Base-by-base conservation (phyloP, 1,284 basidiomycete species). In the Bjerkandera adusta region DNA sequence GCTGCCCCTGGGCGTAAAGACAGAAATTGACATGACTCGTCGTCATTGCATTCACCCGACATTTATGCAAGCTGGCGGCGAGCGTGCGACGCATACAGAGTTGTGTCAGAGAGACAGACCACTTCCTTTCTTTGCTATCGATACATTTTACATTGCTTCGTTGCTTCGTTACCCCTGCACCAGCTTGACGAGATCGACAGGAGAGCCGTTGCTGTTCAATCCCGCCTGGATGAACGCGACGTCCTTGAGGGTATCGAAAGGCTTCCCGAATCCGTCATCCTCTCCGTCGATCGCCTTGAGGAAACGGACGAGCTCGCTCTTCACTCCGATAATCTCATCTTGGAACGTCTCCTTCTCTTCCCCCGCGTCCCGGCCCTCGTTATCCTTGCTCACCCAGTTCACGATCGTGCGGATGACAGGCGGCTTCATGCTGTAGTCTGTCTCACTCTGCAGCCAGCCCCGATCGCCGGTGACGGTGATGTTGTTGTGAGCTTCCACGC, bases 161-260 rank as follows among this genome's bases (percentile, higher is more conserved):
- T n/a, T 30, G n/a, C n/a, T 8, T 30, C 8, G 27, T 38, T 25
- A 38, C 27, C 41, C 41, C 41, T 34, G 30, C 41, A 65, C 57
- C 21, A 79, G 59, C 51, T 68, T 70, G 36, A 66, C 68, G 44
- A 91, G 66, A 59, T 85, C 77, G 7, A 89, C 70, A 39, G 77
- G 61, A 45, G 68, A 57, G 2, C 90, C 89, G 13, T 77, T 66
- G 57, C 86, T 89, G 36, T 75, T 81, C 65, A 92, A 68, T 30
- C 78, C 77, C n/a, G 85, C 88, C 67, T 93, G 71, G 52, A 92
- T 83, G 55, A 91, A 72, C 25, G 83, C 84, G 20, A 92, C 80
- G 60, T 92, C 89, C 52, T 70, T 69, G 47, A 93, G 67, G 20
- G 87, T 80, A 11, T 67, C 76, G 30, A 66, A 53, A 16, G 83